Conservation (phyloP, 306 rosid genomes). For the Fagus sylvatica region DNA sequence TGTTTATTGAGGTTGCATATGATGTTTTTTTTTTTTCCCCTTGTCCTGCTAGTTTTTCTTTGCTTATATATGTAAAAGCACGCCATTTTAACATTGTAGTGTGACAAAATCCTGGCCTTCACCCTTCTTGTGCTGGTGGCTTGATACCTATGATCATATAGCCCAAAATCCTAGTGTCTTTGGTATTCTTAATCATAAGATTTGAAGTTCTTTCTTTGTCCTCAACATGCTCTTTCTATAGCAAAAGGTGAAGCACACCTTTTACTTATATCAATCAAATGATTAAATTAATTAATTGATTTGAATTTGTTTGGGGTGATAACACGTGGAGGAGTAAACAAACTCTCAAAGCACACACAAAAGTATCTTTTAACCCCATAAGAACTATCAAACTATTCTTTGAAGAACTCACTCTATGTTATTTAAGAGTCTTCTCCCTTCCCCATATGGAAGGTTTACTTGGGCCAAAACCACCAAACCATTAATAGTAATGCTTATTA, state of each 20-base stretch:
- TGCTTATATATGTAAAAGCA: neutral
- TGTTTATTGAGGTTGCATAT: neutral
- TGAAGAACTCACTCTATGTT: too few species aligned
- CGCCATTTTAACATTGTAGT: neutral
- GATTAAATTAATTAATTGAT: neutral
- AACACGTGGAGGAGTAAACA: too few species aligned
- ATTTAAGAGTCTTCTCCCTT: too few species aligned
- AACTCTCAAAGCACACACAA: too few species aligned
- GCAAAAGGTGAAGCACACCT: neutral
- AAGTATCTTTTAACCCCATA: too few species aligned
- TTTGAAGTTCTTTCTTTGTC: neutral
- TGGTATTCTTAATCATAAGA: neutral
- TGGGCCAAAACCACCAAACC: too few species aligned
- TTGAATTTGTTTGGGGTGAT: neutral
- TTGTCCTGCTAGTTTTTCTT: constrained; percentile 1
- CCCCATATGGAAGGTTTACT: too few species aligned
- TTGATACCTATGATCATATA: neutral
- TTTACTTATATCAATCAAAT: neutral
- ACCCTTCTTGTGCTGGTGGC: neutral
- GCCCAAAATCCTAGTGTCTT: neutral
- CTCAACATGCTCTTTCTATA: neutral
- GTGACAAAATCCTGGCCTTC: neutral
- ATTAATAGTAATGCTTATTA: too few species aligned
- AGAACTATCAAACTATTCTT: too few species aligned
- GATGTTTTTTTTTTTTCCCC: neutral